Base-by-base conservation (phyloP, 345 rosid genomes). In the Linum tenue region DNA sequence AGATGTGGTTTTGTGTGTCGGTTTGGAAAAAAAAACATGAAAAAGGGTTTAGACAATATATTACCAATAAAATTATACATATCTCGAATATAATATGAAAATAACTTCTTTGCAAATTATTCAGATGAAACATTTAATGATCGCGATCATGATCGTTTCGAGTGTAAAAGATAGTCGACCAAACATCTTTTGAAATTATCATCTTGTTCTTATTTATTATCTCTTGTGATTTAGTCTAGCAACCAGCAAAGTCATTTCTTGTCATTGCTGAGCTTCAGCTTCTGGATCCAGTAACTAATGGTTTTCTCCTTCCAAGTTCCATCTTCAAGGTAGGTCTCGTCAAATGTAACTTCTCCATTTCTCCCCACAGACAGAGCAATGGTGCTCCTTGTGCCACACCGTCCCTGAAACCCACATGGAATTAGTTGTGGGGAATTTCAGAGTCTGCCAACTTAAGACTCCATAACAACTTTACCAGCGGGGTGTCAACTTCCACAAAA, bases 311-410 rank as follows among this genome's bases (percentile, higher is more conserved):
- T 79, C 97, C 97, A 87, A 5, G 14, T 35, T 11, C 69, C 75
- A 17, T 84, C 59, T 61, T 83, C 86, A 36, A 83, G 80, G 60
- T 73, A 80, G 44, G 71, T 84, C 69, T 87, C 88, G 40, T 79
- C 69, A 38, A 87, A 83, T 71, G 66, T 81, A 36, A 79, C 80
- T 78, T 79, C 78, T 55, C 82, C 81, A 53, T 39, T 73, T 73
- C 73, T 66, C 66, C 44, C 69, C 67, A 87, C 56, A 3, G 74
- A 73, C 75, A 87, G 40, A 9, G 71, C 85, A 60, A 71, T 75
- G 7, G 77, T 87, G 73, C 94, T 87, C 64, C 86, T 80, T 4
- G 91, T 84, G 64, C 88, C 83, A 66, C 73, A 86, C 57, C 76
- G 69, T 3, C 85, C 87, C 31, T 22, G 31, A 22, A 22, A 22